phyloP scores from a whole-genome alignment of 2,329 filamentous ascomycete species.

The Blumeria hordei region DNA sequence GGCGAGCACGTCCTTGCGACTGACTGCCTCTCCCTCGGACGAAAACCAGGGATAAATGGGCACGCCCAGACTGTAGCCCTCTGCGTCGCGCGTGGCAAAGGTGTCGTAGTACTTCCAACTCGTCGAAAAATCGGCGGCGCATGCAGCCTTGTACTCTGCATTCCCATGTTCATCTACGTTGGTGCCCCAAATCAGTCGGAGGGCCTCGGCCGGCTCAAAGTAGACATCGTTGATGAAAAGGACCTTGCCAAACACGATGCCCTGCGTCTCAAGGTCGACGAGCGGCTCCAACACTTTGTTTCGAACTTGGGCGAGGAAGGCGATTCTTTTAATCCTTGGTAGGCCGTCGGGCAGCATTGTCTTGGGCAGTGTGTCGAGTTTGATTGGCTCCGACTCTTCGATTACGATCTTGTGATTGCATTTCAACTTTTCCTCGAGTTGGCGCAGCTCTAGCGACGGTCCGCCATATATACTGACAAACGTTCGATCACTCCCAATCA shows the following conservation, averaged over 20 bases:
- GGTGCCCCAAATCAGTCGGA: slow-evolving; percentile 36
- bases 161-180: slow-evolving; percentile 25
- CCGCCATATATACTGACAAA: slow-evolving; percentile 52
- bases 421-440: slow-evolving; percentile 25
- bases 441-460: slow-evolving; percentile 25
- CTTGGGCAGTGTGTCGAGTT: slow-evolving; percentile 29
- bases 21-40: slow-evolving; percentile 24
- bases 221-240: slow-evolving; percentile 45
- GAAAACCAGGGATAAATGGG: slow-evolving; percentile 47
- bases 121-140: slow-evolving; percentile 44
- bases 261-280: slow-evolving; percentile 25
- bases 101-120: slow-evolving; percentile 50
- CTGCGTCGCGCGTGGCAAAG: slow-evolving; percentile 43
- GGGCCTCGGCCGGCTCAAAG: slow-evolving; percentile 25
- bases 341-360: slow-evolving; percentile 37
- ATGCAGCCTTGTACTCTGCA: slow-evolving; percentile 39
- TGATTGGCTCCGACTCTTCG: slow-evolving; percentile 27
- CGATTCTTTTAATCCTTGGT: slow-evolving; percentile 43
- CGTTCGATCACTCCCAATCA: slow-evolving; percentile 42
- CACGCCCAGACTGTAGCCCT: slow-evolving; percentile 37
- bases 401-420: slow-evolving; percentile 28
- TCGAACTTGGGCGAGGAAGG: slow-evolving; percentile 47
- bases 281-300: slow-evolving; percentile 45
- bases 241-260: slow-evolving; percentile 27
- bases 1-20: slow-evolving; percentile 34